Evolutionary conservation across 441 rosid genomes (phyloP), one percentile per base, ranked within the genome.

Genomic region (Brassica hybrid): DNA sequence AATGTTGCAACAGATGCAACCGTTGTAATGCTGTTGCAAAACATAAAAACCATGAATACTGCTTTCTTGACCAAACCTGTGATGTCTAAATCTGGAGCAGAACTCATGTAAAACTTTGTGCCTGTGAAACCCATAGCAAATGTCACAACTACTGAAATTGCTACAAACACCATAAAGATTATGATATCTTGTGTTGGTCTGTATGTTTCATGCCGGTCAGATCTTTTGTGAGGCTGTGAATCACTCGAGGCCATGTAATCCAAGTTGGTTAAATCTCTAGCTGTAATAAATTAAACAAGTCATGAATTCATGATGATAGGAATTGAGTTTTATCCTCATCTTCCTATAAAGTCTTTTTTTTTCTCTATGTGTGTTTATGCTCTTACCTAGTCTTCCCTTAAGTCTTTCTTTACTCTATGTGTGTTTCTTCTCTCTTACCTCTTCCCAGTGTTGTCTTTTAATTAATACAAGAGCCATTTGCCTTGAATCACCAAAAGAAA

Each of bases 21-120:
- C 61, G 10, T 57, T 19, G 61, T 19, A 57, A 57, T 57, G 61
- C 61, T 57, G 61, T 57, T 57, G 61, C 61, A 57, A 10, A 57
- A 57, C 61, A 9, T 0, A 4, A 57, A 19, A 9, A 19, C 13
- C 27, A 57, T 19, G n/a, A 57, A 56, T 18, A 56, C 4, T 56
- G 61, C 25, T 54, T 21, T 73, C 21, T 64, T 73, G 41, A 54
- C 71, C 64, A 73, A 34, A 8, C 65, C 71, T 1, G 17, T 56
- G 52, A 65, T 65, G 41, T 63, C 38, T 65, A 36, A 52, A 52
- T 73, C 52, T 18, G 76, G 70, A 73, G 23, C 34, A 64, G 76
- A 48, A 17, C 1, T 32, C 1, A 27, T 61, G 68, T 71, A 72
- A 45, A 45, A 13, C 16, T 13, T 45, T 45, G 52, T 45, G 52